These are phyloP conservation scores for Phlyctochytrium planicorne DNA, from an alignment of 192 early-diverging fungal species.

Conservation along the genomic window DNA sequence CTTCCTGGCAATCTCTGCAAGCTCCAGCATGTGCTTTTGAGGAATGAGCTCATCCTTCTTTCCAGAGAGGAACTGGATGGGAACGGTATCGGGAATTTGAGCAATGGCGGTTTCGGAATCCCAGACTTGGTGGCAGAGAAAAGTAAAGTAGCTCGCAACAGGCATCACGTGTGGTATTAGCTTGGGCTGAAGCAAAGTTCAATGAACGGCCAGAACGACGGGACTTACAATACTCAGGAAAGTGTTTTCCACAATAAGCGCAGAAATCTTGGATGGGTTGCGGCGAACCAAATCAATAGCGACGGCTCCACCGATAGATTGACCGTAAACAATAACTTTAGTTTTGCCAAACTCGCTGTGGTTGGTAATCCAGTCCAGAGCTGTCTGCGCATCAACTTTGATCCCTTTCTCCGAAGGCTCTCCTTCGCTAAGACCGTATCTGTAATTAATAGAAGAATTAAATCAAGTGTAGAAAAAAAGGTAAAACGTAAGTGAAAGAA, in stretches of 20 bases:
- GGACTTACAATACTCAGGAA: conserved; percentile 77
- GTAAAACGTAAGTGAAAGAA: too few relatives aligned
- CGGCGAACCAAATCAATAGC: conserved; percentile 81
- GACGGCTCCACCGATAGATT: conserved; percentile 96
- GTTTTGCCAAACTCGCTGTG: conserved; percentile 74
- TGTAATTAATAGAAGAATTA: conserved; percentile 15
- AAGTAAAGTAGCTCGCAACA: conserved; percentile 65
- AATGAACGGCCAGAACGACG: not conserved
- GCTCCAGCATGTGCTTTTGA: conserved; percentile 77
- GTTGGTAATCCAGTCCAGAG: conserved; percentile 77
- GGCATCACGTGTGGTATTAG: conserved; percentile 86
- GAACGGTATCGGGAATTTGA: conserved; percentile 53
- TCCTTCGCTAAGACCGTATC: conserved; percentile 88
- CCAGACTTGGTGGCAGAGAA: conserved; percentile 90
- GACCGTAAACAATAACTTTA: conserved; percentile 87
- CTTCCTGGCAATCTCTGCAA: conserved; percentile 61
- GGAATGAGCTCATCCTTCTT: conserved; percentile 85
- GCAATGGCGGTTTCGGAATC: conserved; percentile 71
- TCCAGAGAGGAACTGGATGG: conserved; percentile 82
- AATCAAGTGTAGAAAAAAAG: too few relatives aligned
- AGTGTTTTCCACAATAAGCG: conserved; percentile 91
- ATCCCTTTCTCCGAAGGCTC: conserved; percentile 83
- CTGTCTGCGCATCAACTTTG: conserved; percentile 82
- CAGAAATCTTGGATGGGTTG: conserved; percentile 75
- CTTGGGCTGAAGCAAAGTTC: conserved; percentile 57